phyloP scores from a whole-genome alignment of 805 yeast genomes.

The Candida ulmi region DNA sequence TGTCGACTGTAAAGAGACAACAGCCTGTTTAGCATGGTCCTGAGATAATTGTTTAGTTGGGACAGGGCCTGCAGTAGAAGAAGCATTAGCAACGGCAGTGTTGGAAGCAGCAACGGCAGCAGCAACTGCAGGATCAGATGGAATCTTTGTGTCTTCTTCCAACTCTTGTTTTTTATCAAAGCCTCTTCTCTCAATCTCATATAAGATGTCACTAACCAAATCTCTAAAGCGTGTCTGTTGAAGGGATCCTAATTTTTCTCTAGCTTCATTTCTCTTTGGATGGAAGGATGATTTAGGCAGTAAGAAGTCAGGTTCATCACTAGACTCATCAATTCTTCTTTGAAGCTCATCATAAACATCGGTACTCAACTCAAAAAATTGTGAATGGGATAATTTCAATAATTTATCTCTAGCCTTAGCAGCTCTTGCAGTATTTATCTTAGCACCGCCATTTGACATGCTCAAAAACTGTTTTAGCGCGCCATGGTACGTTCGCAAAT shows the following conservation, averaged over 20 bases:
- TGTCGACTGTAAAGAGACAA: conserved; percentile 49
- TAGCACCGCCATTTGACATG: conserved; percentile 16
- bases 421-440: conserved; percentile 44
- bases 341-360: conserved; percentile 92
- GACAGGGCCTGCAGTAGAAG: neutral
- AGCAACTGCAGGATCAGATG: conserved; percentile 1
- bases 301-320: conserved; percentile 56
- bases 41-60: neutral
- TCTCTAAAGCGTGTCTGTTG: conserved; percentile 83
- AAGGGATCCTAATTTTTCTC: conserved; percentile 82
- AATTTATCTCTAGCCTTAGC: conserved; percentile 82
- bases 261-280: conserved; percentile 91
- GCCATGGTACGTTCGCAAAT: conserved; percentile 16
- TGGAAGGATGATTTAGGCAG: conserved; percentile 73
- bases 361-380: conserved; percentile 84
- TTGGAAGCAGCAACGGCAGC: neutral
- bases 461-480: conserved; percentile 21
- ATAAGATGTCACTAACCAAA: conserved; percentile 81
- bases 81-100: neutral
- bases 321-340: conserved; percentile 62
- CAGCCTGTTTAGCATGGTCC: conserved; percentile 9
- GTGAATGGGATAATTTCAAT: conserved; percentile 71
- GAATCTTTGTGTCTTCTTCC: neutral
- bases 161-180: conserved; percentile 33
- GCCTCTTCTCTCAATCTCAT: conserved; percentile 76